Evolutionary conservation across 2,329 filamentous ascomycete genomes (phyloP), one percentile per base, ranked within the genome.

Genomic region (Pestalotiopsis sp.): DNA sequence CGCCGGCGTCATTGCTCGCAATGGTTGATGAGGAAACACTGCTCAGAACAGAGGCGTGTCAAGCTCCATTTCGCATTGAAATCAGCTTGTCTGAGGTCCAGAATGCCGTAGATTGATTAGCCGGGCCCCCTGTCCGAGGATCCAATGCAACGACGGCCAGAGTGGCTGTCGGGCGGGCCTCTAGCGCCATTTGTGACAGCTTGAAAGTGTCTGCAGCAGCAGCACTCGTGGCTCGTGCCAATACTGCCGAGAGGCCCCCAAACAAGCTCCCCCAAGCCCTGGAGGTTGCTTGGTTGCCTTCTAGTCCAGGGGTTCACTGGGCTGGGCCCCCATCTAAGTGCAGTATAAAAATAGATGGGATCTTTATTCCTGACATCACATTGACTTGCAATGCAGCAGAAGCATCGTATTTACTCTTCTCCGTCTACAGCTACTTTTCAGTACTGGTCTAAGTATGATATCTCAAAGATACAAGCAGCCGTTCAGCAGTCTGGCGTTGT

Each of bases 1-100:
- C 79, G 74, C 77, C 76, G 78, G 78, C 80, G 79, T 80, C 85
- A 86, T 87, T 76, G 82, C 86, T 75, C 70, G 71, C 66, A 58
- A 38, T 70, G 41, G 58, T 45, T 66, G 69, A 60, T 45, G 63
- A 66, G 45, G 56, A 66, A 61, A 69, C 68, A 58, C 64, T 45
- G 56, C 27, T 60, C 52, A 60, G 64, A 25, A n/a, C 25, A 45
- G n/a, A 27, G 9, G 13, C 31, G 41, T 39, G 31, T 66, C 64
- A 38, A 41, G 64, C 45, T 66, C 64, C 64, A 66, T 66, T 45
- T 59, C 64, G 64, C 64, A 66, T 66, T 66, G 64, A 66, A 60
- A 66, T 59, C 64, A 60, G 64, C 58, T 49, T 66, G 64, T 66
- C 64, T 60, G 52, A 66, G 64, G 38, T 66, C 23, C 57, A 13